Base-by-base conservation (phyloP, 2,329 filamentous ascomycete species). In the Aspergillus ochraceoroseus region DNA sequence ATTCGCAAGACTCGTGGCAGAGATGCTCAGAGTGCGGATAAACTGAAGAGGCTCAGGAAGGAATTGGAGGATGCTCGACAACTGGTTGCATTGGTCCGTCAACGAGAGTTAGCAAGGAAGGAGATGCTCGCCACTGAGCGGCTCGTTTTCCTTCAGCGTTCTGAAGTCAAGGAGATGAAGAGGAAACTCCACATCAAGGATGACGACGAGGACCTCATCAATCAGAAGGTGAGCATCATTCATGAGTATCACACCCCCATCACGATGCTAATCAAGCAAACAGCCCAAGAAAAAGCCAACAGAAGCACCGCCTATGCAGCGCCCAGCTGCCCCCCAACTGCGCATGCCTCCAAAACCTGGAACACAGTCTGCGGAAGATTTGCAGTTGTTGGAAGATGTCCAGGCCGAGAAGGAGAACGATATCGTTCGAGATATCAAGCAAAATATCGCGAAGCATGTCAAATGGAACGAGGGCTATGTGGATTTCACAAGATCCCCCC, bases 1-100 rank as follows among this genome's bases (percentile, higher is more conserved):
- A 90, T 88, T 34, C 85, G 92, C 55, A 98, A 96, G 70, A 98
- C 92, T 25, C 79, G 92, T 59, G 87, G 87, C 53, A 82, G 92
- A 58, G 92, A 98, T 70, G 87, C 87, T 23, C 90, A 95, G 66
- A 87, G 90, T 56, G 87, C 85, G 39, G 92, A 98, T 62, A 95
- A 95, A 65, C 76, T 98, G 53, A 92, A 92, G 71, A 87, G 86
- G 62, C 71, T 98, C 58, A 82, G 92, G 40, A 83, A 83, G 55
- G 90, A 98, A 70, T 74, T 96, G 26, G 92, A 96, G 66, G 84
- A 92, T 55, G 88, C 85, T 44, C 83, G 89, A 34, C 79, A 87
- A 56, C 73, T 96, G 46, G 79, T 95, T 54, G 71, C 82, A 27
- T 72, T 87, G 61, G 81, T 94, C 36, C 81, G 82, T 52, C 79